These are phyloP conservation scores for Nicotiana otophora DNA, from an alignment of 257 asterid species.

Conservation along the genomic window DNA sequence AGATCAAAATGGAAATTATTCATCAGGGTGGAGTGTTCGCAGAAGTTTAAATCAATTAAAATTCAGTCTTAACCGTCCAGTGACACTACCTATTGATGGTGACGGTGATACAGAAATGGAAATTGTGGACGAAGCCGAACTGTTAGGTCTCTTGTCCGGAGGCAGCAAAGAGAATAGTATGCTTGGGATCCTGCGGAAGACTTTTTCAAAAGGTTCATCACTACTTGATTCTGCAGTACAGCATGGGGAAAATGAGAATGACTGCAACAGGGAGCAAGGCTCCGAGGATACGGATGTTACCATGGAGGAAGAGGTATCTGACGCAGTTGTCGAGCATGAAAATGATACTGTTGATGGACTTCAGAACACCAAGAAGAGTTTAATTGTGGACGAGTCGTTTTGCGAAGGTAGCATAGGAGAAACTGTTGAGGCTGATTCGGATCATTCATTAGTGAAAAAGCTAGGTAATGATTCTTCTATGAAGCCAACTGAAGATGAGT, in stretches of 20 bases:
- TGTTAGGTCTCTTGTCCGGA: constrained; percentile 10
- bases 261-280: not conserved
- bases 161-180: constrained; percentile 2
- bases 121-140: constrained; percentile 52
- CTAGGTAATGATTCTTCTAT: not conserved
- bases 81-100: constrained; percentile 56
- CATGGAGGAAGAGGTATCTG: constrained; percentile 12
- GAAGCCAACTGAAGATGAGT: constrained; percentile 10
- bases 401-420: not conserved
- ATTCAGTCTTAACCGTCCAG: constrained; percentile 83
- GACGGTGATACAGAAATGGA: constrained; percentile 98
- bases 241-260: constrained; percentile 7
- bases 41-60: constrained; percentile 84
- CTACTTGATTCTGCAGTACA: not conserved
- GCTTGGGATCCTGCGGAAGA: constrained; percentile 10
- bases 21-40: constrained; percentile 81
- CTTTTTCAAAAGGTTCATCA: not conserved
- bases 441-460: not conserved
- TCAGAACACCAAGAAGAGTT: not conserved
- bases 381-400: too few relatives aligned
- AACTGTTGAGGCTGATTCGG: not conserved
- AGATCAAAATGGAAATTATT: constrained; percentile 49
- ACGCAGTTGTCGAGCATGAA: not conserved
- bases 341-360: not conserved
- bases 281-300: constrained; percentile 4